Conservation (phyloP, 2,329 filamentous ascomycete species). For the Phialophora verrucosa region DNA sequence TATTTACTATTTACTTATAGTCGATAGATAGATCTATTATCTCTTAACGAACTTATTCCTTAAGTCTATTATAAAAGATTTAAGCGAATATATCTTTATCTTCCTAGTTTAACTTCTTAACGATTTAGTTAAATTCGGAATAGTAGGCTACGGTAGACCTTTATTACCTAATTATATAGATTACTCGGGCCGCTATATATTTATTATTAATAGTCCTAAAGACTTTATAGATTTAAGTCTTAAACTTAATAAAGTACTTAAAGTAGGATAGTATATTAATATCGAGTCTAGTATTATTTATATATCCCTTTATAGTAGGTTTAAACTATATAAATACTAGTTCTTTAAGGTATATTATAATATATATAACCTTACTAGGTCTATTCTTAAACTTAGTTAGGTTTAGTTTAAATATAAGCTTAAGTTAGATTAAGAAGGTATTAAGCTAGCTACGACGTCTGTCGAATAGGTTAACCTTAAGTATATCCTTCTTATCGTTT, state of each 20-base stretch:
- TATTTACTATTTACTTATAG: not conserved
- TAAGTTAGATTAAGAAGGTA: not conserved
- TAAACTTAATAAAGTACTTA: not conserved
- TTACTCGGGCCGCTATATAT: no score
- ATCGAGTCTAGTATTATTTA: not conserved
- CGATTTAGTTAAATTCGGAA: not conserved
- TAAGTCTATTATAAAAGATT: not conserved
- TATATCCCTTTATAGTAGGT: not conserved
- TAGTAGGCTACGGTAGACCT: not conserved
- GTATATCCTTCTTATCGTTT: not conserved
- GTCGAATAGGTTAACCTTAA: not conserved
- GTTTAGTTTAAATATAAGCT: not conserved
- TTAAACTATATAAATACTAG: not conserved
- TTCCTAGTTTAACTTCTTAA: not conserved
- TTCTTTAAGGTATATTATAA: not conserved
- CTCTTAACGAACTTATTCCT: not conserved
- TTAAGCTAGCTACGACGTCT: not conserved
- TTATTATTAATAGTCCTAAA: not conserved
- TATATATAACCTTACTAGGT: not conserved
- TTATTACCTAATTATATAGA: not conserved
- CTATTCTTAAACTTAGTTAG: not conserved
- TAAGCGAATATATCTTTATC: not conserved
- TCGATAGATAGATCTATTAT: not conserved
- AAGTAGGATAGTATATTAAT: not conserved
- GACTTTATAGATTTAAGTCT: not conserved